phyloP scores from a whole-genome alignment of 805 yeast species.

The Pichia rugopelliculosa region DNA sequence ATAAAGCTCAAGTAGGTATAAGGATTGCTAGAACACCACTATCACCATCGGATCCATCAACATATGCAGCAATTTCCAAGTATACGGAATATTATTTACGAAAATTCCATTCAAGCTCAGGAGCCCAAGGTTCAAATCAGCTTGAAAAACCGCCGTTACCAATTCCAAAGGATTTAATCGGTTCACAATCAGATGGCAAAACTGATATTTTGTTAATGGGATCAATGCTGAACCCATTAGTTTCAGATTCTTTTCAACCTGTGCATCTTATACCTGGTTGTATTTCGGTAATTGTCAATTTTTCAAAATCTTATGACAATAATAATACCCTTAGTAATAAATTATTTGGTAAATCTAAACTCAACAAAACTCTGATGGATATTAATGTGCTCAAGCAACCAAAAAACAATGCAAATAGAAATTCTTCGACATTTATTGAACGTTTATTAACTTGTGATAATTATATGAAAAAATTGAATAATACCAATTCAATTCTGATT shows the following conservation, averaged over 20 bases:
- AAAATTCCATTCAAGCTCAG: conserved; percentile 29
- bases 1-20: conserved; percentile 26
- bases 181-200: conserved; percentile 26
- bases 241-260: conserved; percentile 44
- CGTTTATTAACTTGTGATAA: conserved; percentile 27
- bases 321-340: neutral
- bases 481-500: conserved; percentile 30
- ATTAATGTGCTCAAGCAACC: conserved; percentile 22
- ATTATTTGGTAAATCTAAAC: conserved; percentile 5
- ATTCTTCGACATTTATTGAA: conserved; percentile 30
- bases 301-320: conserved; percentile 8
- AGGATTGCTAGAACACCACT: conserved; percentile 32
- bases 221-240: conserved; percentile 44
- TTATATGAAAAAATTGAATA: conserved; percentile 22
- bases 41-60: conserved; percentile 36
- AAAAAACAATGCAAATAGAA: conserved; percentile 24
- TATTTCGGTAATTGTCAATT: conserved; percentile 23
- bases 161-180: conserved; percentile 27
- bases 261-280: conserved; percentile 54
- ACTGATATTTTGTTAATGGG: conserved; percentile 38
- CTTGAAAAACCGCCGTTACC: conserved; percentile 33
- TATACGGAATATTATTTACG: conserved; percentile 39
- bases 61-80: conserved; percentile 46
- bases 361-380: neutral
- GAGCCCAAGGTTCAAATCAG: conserved; percentile 31